Evolutionary conservation across 306 rosid genomes (phyloP), one percentile per base, ranked within the genome.

Genomic region (Rosa rugosa): DNA sequence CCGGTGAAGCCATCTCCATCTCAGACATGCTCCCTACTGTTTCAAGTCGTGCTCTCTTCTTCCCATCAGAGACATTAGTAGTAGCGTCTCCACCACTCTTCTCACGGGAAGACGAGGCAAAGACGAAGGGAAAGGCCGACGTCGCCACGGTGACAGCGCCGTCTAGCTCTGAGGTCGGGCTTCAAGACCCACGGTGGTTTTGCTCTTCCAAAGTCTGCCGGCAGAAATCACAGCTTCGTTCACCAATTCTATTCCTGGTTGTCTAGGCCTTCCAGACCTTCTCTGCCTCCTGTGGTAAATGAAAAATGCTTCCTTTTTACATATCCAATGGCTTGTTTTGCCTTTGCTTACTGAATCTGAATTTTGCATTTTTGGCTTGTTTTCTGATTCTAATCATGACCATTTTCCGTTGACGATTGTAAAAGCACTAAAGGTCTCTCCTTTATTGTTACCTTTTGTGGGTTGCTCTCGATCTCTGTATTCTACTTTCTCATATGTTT

Each of bases 341-440:
- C 64, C 50, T 77, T 6, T 62, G 60, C 77, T 8, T 41, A 13
- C 0, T 47, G 73, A 65, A 62, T 77, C 36, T 22, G 9, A 56
- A 56, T 7, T 54, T 18, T 27, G 14, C 62, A 22, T 80, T 81
- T 40, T 23, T 71, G 63, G 69, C 45, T 72, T 80, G 77, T 80
- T 76, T 54, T 71, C 81, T 76, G 83, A 77, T 82, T 80, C 76
- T 78, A 73, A 69, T 84, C 47, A 76, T 81, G 80, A 75, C 76
- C 85, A 80, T 88, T 83, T 51, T 82, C 84, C 85, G 88, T 88
- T 85, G 91, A 88, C 90, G 82, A n/a, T 69, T 72, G 67, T 68
- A 6, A 45, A 71, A 73, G 67, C 68, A 17, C 22, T 47, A 74
- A 84, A 82, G 41, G 47, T 74, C 57, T 59, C 64, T 59, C 78